Evolutionary conservation across 352 stramenopile genomes (phyloP), one percentile per base, ranked within the genome.

Genomic region (Peronosclerospora sorghi): DNA sequence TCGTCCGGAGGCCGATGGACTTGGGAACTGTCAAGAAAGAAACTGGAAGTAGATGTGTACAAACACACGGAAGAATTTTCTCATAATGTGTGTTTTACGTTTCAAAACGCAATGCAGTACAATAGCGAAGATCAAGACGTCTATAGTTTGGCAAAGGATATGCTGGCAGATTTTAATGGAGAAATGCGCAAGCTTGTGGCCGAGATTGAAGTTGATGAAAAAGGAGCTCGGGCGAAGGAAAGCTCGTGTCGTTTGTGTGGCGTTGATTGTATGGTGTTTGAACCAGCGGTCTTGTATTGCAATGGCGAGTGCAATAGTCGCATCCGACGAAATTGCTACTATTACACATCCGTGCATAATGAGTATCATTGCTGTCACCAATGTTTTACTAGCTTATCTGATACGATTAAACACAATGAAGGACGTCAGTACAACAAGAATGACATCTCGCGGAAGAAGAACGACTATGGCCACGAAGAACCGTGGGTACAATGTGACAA

Each of bases 401-500:
- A 90, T 21, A 62, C 23, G 21, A 76, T 88, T 27, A 73, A 70
- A 28, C 65, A 70, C 39, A 86, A 68, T 24, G 80, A 92, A 67
- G 84, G 76, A 2, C 68, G 69, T 19, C 53, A 73, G 38, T 86
- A 86, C 37, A 58, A 59, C 32, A 95, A 92, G 53, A 64, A 34
- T 6, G 75, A 86, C 35, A 61, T 95, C 12, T 45, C 59, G 14
- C 72, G 73, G 20, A 89, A 89, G 59, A 87, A 89, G 58, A 92
- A 92, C 35, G 75, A 90, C 48, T 80, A 91, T 56, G 75, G 91
- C 4, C 86, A 95, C 14, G 89, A 97, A 64, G 94, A 98, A 56
- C 71, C 85, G 15, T 99, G 96, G 96, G 95, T 99, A 4, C 83
- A 97, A 50, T 99, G 97, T 58, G 94, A 98, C 51, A 83, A 77